Percentiles rank a stretch among this genome's conserved stretches.
Evolutionary conservation across 108 stramenopile genomes (phyloP).

Genomic region (Nitzschia sp.): DNA sequence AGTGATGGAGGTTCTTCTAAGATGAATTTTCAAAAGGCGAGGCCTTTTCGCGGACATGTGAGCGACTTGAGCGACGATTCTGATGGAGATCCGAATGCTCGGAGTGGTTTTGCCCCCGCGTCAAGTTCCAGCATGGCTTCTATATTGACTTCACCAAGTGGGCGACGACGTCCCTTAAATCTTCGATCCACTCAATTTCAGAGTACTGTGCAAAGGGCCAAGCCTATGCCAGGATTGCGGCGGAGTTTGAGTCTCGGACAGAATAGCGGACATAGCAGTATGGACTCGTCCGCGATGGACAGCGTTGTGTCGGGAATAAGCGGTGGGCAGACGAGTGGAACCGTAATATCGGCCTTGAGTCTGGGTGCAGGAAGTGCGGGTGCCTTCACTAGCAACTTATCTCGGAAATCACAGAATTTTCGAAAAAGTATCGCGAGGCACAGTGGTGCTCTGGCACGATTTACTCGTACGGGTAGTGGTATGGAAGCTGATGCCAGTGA

Average conservation of each 20-base stretch:
- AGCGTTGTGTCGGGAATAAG: not conserved
- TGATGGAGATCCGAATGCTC: not conserved
- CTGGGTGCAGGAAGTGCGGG: no score
- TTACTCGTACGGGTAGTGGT: not conserved
- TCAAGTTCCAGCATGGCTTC: not conserved
- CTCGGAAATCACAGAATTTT: constrained; percentile 7
- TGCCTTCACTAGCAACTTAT: constrained; percentile 3
- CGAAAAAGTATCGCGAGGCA: not conserved
- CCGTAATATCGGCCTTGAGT: not conserved
- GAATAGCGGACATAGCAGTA: not conserved
- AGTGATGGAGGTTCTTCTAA: not conserved
- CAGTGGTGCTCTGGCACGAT: constrained; percentile 1
- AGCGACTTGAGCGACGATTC: not conserved
- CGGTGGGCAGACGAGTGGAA: not conserved
- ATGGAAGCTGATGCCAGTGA: not conserved
- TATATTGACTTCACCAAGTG: not conserved
- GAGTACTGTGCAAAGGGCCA: not conserved
- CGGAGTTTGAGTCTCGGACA: not conserved
- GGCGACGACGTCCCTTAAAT: not conserved
- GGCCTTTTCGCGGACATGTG: not conserved
- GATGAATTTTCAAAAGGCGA: not conserved
- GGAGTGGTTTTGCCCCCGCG: not conserved
- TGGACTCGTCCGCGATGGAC: not conserved
- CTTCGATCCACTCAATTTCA: not conserved
- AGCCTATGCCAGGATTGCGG: not conserved